phyloP scores from a whole-genome alignment of 2,329 filamentous ascomycete genomes.

The Aureobasidium sp. region DNA sequence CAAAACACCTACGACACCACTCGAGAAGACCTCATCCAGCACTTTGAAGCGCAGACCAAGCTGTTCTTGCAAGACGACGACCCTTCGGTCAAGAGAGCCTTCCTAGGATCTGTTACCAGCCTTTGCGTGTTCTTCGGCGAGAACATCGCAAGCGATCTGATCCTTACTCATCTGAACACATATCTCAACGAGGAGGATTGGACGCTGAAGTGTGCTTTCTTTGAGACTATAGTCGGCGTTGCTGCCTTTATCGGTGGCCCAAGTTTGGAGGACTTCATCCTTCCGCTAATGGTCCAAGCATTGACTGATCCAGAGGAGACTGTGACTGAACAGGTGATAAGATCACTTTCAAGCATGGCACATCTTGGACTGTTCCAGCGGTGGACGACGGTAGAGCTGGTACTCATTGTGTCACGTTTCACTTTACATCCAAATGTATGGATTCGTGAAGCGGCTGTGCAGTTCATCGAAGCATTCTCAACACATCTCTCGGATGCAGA shows the following conservation, averaged over 20 bases:
- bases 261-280: constrained; percentile 86
- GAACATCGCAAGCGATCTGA: constrained; percentile 87
- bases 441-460: constrained; percentile 82
- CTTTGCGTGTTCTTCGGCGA: constrained; percentile 93
- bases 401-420: constrained; percentile 74
- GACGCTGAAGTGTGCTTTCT: constrained; percentile 94
- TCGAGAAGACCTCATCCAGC: constrained; percentile 68
- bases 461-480: constrained; percentile 71
- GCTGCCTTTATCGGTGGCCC: constrained; percentile 82
- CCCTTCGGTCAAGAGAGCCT: constrained; percentile 77
- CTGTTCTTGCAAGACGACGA: constrained; percentile 80
- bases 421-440: constrained; percentile 90
- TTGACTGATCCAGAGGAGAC: constrained; percentile 88
- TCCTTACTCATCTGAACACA: constrained; percentile 90
- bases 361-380: constrained; percentile 79
- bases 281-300: constrained; percentile 92
- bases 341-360: constrained; percentile 81
- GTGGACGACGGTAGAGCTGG: constrained; percentile 75
- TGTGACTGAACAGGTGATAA: constrained; percentile 82
- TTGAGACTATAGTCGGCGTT: constrained; percentile 89
- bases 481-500: constrained; percentile 71
- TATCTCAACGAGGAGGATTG: constrained; percentile 95
- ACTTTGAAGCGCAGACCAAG: constrained; percentile 85
- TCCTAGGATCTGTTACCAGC: constrained; percentile 82
- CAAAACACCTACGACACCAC: constrained; percentile 82